Conservation (phyloP, 768 basidiomycete species). For the Collybia nuda region DNA sequence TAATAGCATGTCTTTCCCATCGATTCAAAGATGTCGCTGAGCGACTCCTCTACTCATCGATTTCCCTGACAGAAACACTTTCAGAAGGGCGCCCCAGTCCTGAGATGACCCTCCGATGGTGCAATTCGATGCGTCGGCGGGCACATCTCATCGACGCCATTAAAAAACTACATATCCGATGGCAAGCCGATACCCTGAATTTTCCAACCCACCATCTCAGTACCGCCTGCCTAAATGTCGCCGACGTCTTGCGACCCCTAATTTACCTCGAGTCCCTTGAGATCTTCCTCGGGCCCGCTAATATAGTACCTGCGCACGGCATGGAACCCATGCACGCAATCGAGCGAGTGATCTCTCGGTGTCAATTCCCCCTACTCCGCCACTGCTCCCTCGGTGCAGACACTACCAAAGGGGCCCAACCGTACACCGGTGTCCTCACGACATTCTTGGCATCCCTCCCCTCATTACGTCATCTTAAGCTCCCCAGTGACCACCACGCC, state of each 20-base stretch:
- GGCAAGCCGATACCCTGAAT: constrained; percentile 43
- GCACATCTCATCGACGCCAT: constrained; percentile 46
- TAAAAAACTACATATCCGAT: constrained; percentile 50
- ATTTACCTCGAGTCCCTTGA: constrained; percentile 53
- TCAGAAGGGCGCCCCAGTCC: constrained; percentile 39
- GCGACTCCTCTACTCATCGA: constrained; percentile 54
- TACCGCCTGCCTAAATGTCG: constrained; percentile 38
- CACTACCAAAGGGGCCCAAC: constrained; percentile 38
- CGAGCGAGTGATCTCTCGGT: constrained; percentile 40
- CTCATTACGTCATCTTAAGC: constrained; percentile 42
- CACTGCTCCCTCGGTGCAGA: constrained; percentile 46
- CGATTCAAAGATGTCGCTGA: constrained; percentile 54
- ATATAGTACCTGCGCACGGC: constrained; percentile 19
- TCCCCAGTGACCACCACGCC: constrained; percentile 43
- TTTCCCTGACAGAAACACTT: constrained; percentile 48
- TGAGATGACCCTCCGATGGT: constrained; percentile 47
- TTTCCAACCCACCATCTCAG: constrained; percentile 28
- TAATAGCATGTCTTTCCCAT: constrained; percentile 44
- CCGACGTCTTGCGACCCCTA: constrained; percentile 33
- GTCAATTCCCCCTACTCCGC: constrained; percentile 39
- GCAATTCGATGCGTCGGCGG: constrained; percentile 45
- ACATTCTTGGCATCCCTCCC: constrained; percentile 43
- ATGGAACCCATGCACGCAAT: constrained; percentile 37
- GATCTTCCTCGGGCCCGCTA: constrained; percentile 48
- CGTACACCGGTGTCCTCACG: constrained; percentile 38